A percentile compares a stretch with the other conserved stretches of the same genome.
phyloP scores from a whole-genome alignment of 495 filamentous ascomycete genomes.

The Evernia prunastri region DNA sequence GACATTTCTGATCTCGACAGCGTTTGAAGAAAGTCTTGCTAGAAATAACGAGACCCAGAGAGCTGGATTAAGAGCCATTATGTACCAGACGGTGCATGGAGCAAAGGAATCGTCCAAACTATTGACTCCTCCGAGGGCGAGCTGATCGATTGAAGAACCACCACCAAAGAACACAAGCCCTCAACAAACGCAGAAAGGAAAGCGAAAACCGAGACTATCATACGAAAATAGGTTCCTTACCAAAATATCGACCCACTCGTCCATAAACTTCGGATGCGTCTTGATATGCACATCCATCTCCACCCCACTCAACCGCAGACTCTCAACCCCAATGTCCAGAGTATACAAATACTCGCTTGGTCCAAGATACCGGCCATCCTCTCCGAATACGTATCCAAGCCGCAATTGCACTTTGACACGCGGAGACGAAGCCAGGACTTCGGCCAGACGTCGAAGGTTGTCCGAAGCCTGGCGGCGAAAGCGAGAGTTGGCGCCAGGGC shows the following conservation, averaged over 20 bases:
- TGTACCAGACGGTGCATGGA: background rate
- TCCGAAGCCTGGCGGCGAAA: background rate
- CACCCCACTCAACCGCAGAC: background rate
- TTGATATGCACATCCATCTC: conserved; percentile 8
- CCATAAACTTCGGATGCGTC: conserved; percentile 7
- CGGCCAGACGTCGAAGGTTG: conserved; percentile 2
- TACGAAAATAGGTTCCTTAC: background rate
- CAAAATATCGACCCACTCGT: conserved; percentile 7
- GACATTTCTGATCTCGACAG: background rate
- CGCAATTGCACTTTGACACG: background rate
- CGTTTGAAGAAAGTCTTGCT: background rate
- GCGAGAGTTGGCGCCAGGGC: background rate
- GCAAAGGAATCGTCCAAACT: background rate
- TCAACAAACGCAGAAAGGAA: background rate
- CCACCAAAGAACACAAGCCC: background rate
- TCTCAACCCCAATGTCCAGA: background rate
- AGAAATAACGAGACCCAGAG: too few species aligned
- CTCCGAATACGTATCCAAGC: conserved; percentile 1
- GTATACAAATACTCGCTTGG: background rate
- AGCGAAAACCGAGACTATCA: background rate
- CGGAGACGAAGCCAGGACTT: background rate
- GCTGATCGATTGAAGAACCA: background rate
- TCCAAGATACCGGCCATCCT: background rate
- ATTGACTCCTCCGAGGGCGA: background rate
- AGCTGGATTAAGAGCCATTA: background rate